These are phyloP conservation scores for Capronia americana DNA, from an alignment of 2,329 filamentous ascomycete species.

Conservation along the genomic window DNA sequence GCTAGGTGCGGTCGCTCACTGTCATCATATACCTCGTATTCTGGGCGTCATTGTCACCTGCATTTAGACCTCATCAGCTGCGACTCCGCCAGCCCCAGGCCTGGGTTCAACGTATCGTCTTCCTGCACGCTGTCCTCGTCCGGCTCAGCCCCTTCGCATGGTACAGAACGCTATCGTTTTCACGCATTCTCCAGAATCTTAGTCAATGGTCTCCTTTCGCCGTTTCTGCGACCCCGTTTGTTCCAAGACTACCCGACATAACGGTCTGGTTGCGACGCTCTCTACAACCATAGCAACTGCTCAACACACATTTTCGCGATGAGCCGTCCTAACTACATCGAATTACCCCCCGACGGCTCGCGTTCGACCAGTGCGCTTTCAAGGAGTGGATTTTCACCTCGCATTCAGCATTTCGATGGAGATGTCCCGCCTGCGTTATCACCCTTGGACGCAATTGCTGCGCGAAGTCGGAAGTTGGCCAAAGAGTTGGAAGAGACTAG, in stretches of 20 bases:
- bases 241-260: conserved; percentile 7
- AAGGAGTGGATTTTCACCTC: conserved; percentile 69
- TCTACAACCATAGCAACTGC: neutral
- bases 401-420: conserved; percentile 73
- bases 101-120: neutral
- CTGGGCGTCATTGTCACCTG: conserved; percentile 7
- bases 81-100: conserved; percentile 4
- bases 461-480: conserved; percentile 86
- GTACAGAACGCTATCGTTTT: neutral
- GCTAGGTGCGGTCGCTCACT: conserved; percentile 6
- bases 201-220: conserved; percentile 22
- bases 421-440: conserved; percentile 89
- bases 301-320: conserved; percentile 3
- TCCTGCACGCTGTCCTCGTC: neutral
- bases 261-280: neutral
- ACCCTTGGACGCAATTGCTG: conserved; percentile 91
- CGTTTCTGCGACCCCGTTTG: conserved; percentile 8
- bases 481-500: conserved; percentile 82
- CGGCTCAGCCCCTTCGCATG: conserved; percentile 22
- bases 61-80: conserved; percentile 5
- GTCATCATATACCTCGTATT: conserved; percentile 24
- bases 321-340: conserved; percentile 61
- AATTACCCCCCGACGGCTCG: conserved; percentile 54
- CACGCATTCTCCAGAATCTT: conserved; percentile 3
- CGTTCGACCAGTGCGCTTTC: conserved; percentile 45